Conservation (phyloP, 148 eudicot species). For the Arctostaphylos glauca region DNA sequence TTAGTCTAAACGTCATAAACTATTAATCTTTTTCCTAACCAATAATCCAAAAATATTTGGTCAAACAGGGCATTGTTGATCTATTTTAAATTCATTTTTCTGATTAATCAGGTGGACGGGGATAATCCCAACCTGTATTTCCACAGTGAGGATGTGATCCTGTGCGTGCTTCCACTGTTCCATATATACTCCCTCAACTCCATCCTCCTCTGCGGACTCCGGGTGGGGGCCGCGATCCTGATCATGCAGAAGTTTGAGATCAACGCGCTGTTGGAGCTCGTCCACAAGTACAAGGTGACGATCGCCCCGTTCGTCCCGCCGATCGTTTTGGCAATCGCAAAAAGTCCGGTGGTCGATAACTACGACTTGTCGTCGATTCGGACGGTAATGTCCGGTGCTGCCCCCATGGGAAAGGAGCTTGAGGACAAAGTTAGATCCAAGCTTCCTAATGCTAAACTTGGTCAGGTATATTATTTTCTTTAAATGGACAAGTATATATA, state of each 20-base stretch:
- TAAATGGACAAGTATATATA: too few species aligned
- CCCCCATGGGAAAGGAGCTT: constrained; percentile 87
- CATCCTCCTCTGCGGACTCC: constrained; percentile 54
- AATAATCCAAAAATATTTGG: too few species aligned
- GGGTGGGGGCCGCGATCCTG: constrained; percentile 63
- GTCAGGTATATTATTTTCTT: constrained; percentile 52
- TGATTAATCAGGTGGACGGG: constrained; percentile 39
- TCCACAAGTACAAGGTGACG: constrained; percentile 61
- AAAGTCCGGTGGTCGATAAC: constrained; percentile 53
- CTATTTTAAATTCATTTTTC: too few species aligned
- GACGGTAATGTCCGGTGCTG: constrained; percentile 87
- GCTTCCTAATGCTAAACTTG: constrained; percentile 70
- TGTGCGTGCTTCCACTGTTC: constrained; percentile 79
- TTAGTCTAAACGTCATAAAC: too few species aligned
- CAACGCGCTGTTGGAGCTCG: constrained; percentile 38
- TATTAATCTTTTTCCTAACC: too few species aligned
- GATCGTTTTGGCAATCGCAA: constrained; percentile 69
- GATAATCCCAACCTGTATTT: constrained; percentile 75
- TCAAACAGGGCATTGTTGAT: too few species aligned
- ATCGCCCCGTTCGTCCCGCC: constrained; percentile 92
- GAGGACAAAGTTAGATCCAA: constrained; percentile 67
- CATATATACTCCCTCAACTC: constrained; percentile 83
- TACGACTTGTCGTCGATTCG: constrained; percentile 64
- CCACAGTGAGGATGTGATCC: constrained; percentile 57
- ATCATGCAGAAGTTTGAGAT: constrained; percentile 81